Conservation (phyloP, 1,139 yeast species). For the Magnusiomyces fungicola region DNA sequence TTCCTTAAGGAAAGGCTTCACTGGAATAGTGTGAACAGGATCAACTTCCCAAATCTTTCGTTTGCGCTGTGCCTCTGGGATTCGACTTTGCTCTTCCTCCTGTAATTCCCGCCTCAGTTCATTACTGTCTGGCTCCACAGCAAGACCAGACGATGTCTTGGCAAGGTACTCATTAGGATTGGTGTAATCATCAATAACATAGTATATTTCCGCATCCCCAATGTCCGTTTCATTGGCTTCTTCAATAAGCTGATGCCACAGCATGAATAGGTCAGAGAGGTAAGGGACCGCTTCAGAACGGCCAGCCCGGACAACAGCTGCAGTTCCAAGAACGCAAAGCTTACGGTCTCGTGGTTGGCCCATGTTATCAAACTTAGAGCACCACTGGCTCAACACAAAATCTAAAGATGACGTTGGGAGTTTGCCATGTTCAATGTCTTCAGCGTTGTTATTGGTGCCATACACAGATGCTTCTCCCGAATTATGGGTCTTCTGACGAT, state of each 20-base stretch:
- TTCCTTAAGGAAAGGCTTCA: slow-evolving; percentile 15
- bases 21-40: slow-evolving; percentile 22
- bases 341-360: slow-evolving; percentile 66
- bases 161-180: slow-evolving; percentile 23
- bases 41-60: slow-evolving; percentile 18
- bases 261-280: slow-evolving; percentile 41
- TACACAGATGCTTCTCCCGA: neutral
- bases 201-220: slow-evolving; percentile 29
- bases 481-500: slow-evolving; percentile 7
- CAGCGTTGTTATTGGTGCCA: neutral
- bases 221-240: slow-evolving; percentile 55
- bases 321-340: slow-evolving; percentile 52
- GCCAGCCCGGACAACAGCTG: slow-evolving; percentile 39
- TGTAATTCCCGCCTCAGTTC: neutral
- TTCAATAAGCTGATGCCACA: slow-evolving; percentile 58
- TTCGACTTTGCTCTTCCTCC: slow-evolving; percentile 5
- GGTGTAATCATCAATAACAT: slow-evolving; percentile 25
- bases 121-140: slow-evolving; percentile 2
- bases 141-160: slow-evolving; percentile 8
- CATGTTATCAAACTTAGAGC: slow-evolving; percentile 40
- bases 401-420: slow-evolving; percentile 10
- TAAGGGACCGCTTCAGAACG: slow-evolving; percentile 25
- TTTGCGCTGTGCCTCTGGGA: slow-evolving; percentile 20
- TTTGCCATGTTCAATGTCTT: neutral
- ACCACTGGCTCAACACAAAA: slow-evolving; percentile 27